These are phyloP conservation scores for Pugionium dolabratum DNA, from an alignment of 345 rosid genomes.

Conservation along the genomic window DNA sequence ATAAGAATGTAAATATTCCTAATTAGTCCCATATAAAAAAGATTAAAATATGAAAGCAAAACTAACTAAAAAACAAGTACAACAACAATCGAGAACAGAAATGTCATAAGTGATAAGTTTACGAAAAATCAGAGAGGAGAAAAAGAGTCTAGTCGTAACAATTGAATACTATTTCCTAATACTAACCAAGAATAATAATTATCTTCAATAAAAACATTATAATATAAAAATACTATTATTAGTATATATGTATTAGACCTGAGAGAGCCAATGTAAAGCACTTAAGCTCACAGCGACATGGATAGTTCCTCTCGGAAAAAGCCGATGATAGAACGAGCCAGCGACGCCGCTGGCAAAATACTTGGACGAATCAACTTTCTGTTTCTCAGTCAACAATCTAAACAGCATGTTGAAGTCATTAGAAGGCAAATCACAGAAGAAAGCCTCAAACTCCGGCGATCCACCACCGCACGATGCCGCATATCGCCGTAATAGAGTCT, in stretches of 20 bases:
- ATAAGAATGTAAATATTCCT: too few relatives aligned
- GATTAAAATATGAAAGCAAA: too few relatives aligned
- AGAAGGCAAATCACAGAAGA: constrained; percentile 58
- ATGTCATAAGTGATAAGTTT: too few relatives aligned
- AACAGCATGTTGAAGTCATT: constrained; percentile 62
- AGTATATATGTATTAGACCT: constrained; percentile 37
- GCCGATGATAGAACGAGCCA: constrained; percentile 58
- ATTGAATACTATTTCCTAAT: background rate
- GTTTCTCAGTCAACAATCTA: constrained; percentile 34
- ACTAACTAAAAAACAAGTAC: too few relatives aligned
- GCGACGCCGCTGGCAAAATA: constrained; percentile 58
- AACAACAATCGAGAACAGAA: too few relatives aligned
- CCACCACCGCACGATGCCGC: constrained; percentile 37
- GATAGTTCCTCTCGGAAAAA: constrained; percentile 52
- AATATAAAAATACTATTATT: background rate
- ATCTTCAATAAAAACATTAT: background rate
- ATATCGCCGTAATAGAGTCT: constrained; percentile 43
- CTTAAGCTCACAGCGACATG: constrained; percentile 63
- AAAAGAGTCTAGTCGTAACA: background rate
- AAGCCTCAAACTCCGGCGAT: constrained; percentile 57
- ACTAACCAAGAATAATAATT: background rate
- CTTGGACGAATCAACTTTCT: background rate
- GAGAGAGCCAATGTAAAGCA: constrained; percentile 71
- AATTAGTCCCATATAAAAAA: too few relatives aligned
- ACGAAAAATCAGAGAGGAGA: too few relatives aligned